Evolutionary conservation across 805 yeast genomes (phyloP), one percentile per base, ranked within the genome.

Genomic region (Ogataea methanolica): DNA sequence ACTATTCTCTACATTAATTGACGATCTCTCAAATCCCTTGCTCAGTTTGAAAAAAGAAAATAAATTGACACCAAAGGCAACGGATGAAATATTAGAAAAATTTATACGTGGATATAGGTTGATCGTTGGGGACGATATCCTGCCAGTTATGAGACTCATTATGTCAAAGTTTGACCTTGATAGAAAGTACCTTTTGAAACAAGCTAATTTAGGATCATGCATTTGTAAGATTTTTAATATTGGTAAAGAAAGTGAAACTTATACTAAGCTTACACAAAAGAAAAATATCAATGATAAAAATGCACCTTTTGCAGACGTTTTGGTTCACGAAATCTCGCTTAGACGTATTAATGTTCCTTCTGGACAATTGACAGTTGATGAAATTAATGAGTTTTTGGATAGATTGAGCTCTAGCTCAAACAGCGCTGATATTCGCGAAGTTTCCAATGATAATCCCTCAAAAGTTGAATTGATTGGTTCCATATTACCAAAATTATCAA

Each of bases 161-260:
- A 63, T 85, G 26, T 89, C 95, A 0, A 75, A 80, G 45, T 71
- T 79, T 44, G 96, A 88, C 54, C 68, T 74, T 19, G 66, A 65
- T 23, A 59, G 69, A 38, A 65, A 74, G 38, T 88, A 82, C 61
- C 74, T 79, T 52, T 69, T 88, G 37, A 82, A 80, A 59, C 96
- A 90, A 52, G 68, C 70, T 17, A 73, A 79, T 0, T 62, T 91
- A 33, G 85, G 83, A 0, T 69, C 65, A 44, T 56, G 76, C 5
- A 52, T 84, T 1, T 61, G 69, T n/a, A 57, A 76, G 51, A 73
- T 83, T 38, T 69, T 83, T 44, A 76, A 75, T 39, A 69, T 91
- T 7, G 79, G 85, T 2, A 75, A 76, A 41, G 76, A 76, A 6
- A 79, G 90, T 8, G 73, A 72, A 2, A 89, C 88, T 46, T 85